Base-by-base conservation (phyloP, 768 basidiomycete species). In the Phaeolepiota aurea region DNA sequence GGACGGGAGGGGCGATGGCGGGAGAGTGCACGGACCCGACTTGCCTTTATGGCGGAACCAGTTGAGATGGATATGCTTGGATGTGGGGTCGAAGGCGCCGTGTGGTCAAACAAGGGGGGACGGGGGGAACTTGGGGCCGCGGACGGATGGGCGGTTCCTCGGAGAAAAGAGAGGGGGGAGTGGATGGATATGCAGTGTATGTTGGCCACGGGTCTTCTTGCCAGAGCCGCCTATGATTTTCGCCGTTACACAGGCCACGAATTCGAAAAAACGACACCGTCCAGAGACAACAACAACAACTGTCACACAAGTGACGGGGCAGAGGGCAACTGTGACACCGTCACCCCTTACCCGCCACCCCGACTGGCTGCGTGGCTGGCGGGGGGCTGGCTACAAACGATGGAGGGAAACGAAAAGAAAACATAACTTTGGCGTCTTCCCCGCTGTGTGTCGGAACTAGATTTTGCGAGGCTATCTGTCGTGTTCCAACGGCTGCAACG, bases 361-460 rank as follows among this genome's bases (percentile, higher is more conserved):
- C n/a, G n/a, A n/a, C n/a, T n/a, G n/a, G n/a, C n/a, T n/a, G n/a
- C 9, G 28, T 31, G 28, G 14, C 10, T 31, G 28, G 14, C 10
- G 14, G 10, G 28, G 9, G 28, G 28, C 10, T 10, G 28, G 14
- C 28, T n/a, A n/a, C n/a, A n/a, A n/a, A n/a, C 28, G 10, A 31
- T 10, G 14, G 28, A 14, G 28, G 28, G 28, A 9, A 31, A 31
- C 9, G 28, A 31, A 14, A 31, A 14, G 28, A 31, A 10, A 31
- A 31, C 28, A 31, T 14, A 31, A 44, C 45, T 39, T 46, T 45
- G 42, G 45, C 44, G 45, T 44, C 40, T 38, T 44, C 42, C 44
- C 43, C 32, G 36, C 39, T 7, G 39, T 44, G 43, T 44, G 36
- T 32, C 35, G 46, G 28, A 10, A 39, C 46, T 19, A 32, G 22